Evolutionary conservation across 108 stramenopile genomes (phyloP), one percentile per base, ranked within the genome.

Genomic region (Hondaea fermentalgiana): DNA sequence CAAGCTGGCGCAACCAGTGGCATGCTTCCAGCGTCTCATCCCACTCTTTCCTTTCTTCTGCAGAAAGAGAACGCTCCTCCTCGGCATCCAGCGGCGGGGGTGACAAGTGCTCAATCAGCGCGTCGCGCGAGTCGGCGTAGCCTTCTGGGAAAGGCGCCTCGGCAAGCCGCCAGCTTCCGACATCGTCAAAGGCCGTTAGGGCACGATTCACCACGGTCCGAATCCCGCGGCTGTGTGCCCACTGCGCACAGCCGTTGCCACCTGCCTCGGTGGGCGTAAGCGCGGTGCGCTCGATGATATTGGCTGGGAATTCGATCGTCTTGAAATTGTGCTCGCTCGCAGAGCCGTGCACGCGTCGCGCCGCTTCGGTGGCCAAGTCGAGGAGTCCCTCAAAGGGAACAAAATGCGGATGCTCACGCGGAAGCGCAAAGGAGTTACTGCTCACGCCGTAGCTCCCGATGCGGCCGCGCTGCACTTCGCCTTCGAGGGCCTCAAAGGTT

Each of bases 271-370:
- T 35, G 23, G 76, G 76, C 10, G 76, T 83, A 12, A 83, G 16
- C 16, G 49, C 76, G 51, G 51, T 83, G 49, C 76, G 45, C 76
- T 83, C 76, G 51, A 83, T 83, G 76, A 83, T 53, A 45, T 83
- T 83, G 45, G 76, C 76, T 17, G 76, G 76, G 49, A 83, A 83
- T 45, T 83, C 76, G 51, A 83, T n/a, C 76, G 76, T 83, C 45
- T 47, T 83, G 23, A 83, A 53, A 12, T 17, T 25, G 51, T 83
- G 76, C 17, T 47, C 45, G n/a, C 19, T 23, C 8, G 64, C 25
- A 69, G 64, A 17, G 45, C 76, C 49, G 4, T 28, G 49, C 19
- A 83, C 76, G n/a, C 76, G 45, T 45, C n/a, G 76, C 45, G 76
- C 76, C 45, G 76, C 76, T 35, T 53, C 49, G 51, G 17, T 12